Base-by-base conservation (phyloP, 2,329 filamentous ascomycete species). In the Paradendryphiella salina region DNA sequence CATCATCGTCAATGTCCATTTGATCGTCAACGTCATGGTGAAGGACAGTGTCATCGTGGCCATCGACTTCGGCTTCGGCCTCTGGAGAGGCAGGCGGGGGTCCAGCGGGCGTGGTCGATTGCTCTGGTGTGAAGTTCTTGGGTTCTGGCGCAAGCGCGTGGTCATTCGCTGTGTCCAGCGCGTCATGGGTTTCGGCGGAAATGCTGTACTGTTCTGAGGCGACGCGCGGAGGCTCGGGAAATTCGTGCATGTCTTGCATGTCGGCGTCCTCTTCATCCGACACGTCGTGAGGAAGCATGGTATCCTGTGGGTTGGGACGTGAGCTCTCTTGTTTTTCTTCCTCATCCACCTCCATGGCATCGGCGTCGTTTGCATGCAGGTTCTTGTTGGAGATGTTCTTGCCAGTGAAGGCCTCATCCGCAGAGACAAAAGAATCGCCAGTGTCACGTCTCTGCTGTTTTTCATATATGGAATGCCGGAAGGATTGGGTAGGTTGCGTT, bases 1-100 rank as follows among this genome's bases (percentile, higher is more conserved):
- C 74, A 54, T 82, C 82, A 47, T 82, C 82, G 32, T 82, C 80
- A 38, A 70, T 61, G 13, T 75, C 73, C 61, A 76, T 73, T 11
- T 75, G 68, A 20, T 75, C 71, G 17, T 73, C 70, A 7, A 67
- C 55, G 17, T 71, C 60, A 43, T 69, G 65, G 46, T 67, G 67
- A 20, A 65, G 57, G 15, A 70, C 55, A 3, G 63, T 69, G 26
- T 69, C 69, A 37, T 71, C 63, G 17, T 68, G 59, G 14, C n/a
- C 28, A 11, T 21, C 26, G 4, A 18, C 17, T 34, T 35, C 33
- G 20, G 44, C 40, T 7, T 40, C 44, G 10, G 47, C 57, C 33
- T 72, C 66, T 15, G 52, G 39, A 5, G 57, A 61, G 23, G 61
- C 54, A 15, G 63, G 59, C n/a, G 65, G 61, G 23, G 48, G 57